phyloP scores from a whole-genome alignment of 2,329 filamentous ascomycete species.

The Stemphylium lycopersici region DNA sequence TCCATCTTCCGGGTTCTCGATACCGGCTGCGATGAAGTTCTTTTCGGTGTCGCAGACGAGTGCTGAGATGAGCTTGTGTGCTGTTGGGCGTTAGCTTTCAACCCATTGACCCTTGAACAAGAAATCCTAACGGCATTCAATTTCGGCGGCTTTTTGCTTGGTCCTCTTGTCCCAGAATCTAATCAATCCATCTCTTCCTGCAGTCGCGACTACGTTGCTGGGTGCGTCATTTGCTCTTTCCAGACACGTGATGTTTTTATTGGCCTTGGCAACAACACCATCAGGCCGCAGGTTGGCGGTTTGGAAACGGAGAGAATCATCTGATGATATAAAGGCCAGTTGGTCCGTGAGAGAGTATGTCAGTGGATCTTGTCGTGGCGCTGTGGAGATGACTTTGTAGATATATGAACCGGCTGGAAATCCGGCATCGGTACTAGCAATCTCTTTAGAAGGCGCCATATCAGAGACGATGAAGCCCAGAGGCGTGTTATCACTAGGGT shows the following conservation, averaged over 20 bases:
- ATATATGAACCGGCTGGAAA: slow-evolving; percentile 48
- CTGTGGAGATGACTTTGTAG: slow-evolving; percentile 46
- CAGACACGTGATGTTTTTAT: slow-evolving; percentile 69
- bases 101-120: no score
- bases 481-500: background rate
- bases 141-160: slow-evolving; percentile 53
- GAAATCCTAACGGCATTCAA: slow-evolving; percentile 42
- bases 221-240: slow-evolving; percentile 59
- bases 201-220: slow-evolving; percentile 66
- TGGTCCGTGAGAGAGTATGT: slow-evolving; percentile 38
- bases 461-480: background rate
- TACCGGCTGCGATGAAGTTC: slow-evolving; percentile 72
- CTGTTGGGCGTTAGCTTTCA: slow-evolving; percentile 44
- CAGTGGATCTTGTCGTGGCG: slow-evolving; percentile 38
- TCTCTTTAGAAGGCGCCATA: slow-evolving; percentile 31
- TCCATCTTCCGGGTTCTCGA: slow-evolving; percentile 67
- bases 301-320: slow-evolving; percentile 71
- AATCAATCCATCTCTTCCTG: slow-evolving; percentile 73
- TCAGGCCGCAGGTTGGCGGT: slow-evolving; percentile 61
- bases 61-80: slow-evolving; percentile 64
- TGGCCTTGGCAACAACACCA: slow-evolving; percentile 58
- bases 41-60: slow-evolving; percentile 64
- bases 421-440: slow-evolving; percentile 27
- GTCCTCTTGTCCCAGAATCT: slow-evolving; percentile 69
- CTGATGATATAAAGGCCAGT: slow-evolving; percentile 70